Base-by-base conservation (phyloP, 768 basidiomycete species). In the Cyathus striatus region DNA sequence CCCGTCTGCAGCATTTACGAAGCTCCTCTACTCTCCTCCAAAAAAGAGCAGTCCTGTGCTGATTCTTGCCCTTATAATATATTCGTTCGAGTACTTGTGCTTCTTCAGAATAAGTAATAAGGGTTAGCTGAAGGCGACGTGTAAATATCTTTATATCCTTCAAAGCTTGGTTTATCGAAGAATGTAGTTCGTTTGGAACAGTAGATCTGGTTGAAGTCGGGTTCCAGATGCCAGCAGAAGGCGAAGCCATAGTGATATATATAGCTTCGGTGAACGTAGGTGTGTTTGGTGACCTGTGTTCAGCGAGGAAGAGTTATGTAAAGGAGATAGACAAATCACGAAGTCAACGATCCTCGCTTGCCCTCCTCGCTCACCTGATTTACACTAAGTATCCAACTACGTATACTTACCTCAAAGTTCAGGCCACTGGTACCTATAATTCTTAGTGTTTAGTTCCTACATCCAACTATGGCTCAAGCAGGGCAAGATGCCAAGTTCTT, bases 401-500 rank as follows among this genome's bases (percentile, higher is more conserved):
- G n/a, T n/a, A n/a, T n/a, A n/a, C n/a, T n/a, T n/a, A n/a, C n/a
- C n/a, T n/a, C n/a, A n/a, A n/a, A n/a, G n/a, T n/a, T n/a, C n/a
- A n/a, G n/a, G n/a, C n/a, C n/a, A n/a, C n/a, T n/a, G n/a, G n/a
- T n/a, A n/a, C n/a, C n/a, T n/a, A n/a, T n/a, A n/a, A n/a, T n/a
- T n/a, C n/a, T n/a, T n/a, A n/a, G n/a, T n/a, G n/a, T n/a, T n/a
- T n/a, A n/a, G n/a, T n/a, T n/a, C n/a, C n/a, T n/a, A n/a, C n/a
- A n/a, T n/a, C n/a, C n/a, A n/a, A n/a, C 33, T 43, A 73, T 73
- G 71, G 54, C 75, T 18, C 78, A 80, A 55, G 75, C 78, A 23
- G 86, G 86, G 42, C 86, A 90, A 66, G 90, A 92, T 74, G 90
- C 89, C 37, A 91, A 91, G 57, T 91, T 91, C 76, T 92, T 92